These are phyloP conservation scores for Chrysoporthe austroafricana DNA, from an alignment of 2,329 filamentous ascomycete species.

Conservation along the genomic window DNA sequence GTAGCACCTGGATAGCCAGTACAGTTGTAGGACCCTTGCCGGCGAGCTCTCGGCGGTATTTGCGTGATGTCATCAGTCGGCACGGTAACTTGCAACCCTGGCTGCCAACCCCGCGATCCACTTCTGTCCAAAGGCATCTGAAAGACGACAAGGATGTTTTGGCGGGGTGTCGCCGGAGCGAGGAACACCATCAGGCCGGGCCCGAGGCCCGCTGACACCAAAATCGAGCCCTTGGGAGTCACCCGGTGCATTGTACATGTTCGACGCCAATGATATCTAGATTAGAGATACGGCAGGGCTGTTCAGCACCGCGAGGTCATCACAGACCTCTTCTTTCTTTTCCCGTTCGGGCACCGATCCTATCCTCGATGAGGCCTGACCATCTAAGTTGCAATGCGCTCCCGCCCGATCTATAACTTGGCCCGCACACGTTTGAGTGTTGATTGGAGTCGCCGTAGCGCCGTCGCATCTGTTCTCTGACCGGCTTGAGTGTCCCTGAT, in stretches of 20 bases:
- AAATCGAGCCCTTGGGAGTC: not conserved
- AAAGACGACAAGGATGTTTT: constrained; percentile 9
- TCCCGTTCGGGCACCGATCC: not conserved
- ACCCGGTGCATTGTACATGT: not conserved
- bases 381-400: not conserved
- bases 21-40: not conserved
- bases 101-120: constrained; percentile 6
- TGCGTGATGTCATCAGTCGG: constrained; percentile 24
- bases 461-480: constrained; percentile 37
- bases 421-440: constrained; percentile 46
- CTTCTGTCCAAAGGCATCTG: not conserved
- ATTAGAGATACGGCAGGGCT: not conserved
- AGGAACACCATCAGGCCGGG: not conserved
- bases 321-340: not conserved
- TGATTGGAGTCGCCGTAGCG: constrained; percentile 44
- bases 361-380: not conserved
- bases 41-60: not conserved
- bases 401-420: constrained; percentile 23
- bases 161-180: constrained; percentile 7
- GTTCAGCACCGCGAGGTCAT: not conserved
- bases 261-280: not conserved
- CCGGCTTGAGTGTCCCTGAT: constrained; percentile 37
- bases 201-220: not conserved
- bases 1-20: not conserved
- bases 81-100: not conserved